Base-by-base conservation (phyloP, 352 stramenopile genomes). In the Pythium biforme region DNA sequence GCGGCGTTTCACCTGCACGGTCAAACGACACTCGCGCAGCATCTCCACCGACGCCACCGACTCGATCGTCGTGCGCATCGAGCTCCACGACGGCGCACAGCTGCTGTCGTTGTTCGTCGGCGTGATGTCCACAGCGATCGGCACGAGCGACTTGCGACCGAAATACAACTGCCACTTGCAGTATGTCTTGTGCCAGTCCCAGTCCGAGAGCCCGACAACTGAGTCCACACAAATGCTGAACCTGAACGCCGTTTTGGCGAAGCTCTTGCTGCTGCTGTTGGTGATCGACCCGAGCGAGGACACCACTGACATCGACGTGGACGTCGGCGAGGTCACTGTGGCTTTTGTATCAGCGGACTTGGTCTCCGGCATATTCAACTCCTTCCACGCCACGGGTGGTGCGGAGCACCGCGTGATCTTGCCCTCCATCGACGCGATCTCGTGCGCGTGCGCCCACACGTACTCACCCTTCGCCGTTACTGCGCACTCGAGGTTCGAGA, bases 111-210 rank as follows among this genome's bases (percentile, higher is more conserved):
- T 17, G n/a, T 59, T 48, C 15, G 37, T 23, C 22, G 53, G 23
- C 12, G 53, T 59, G 12, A 29, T 22, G 12, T 29, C 40, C 8
- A 7, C 48, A 14, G 25, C 27, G 25, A 59, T 37, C 15, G 53
- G 39, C 25, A 20, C 9, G 12, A 15, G 22, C 22, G 37, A 51
- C 37, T 50, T 59, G 53, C 53, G 34, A 17, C 40, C n/a, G n/a
- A n/a, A 34, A 25, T 51, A 50, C 17, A 59, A 39, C 34, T 59
- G 37, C 53, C 53, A 59, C 37, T 34, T 59, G 53, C 37, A 49
- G 39, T 59, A 59, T 14, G 53, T 41, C 53, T 59, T 59, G 53
- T 51, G 39, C 53, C 53, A 59, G 37, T 59, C 53, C 53, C 37
- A 59, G 14, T 59, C 39, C 8, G 23, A 17, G 25, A 59, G 53